Conservation (phyloP, 2,329 filamentous ascomycete genomes). For the Chaetomium olivaceum region DNA sequence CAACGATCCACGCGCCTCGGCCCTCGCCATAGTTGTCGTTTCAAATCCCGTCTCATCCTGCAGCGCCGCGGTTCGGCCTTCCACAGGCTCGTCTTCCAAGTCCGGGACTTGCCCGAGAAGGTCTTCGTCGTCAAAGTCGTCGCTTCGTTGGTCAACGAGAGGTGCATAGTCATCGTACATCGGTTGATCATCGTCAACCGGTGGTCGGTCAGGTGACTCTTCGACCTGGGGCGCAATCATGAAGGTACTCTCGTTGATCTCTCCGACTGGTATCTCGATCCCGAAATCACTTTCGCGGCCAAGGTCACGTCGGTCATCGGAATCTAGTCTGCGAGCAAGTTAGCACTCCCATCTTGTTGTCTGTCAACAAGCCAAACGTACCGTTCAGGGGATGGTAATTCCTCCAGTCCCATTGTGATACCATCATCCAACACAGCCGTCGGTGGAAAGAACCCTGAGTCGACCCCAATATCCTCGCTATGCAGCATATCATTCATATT, state of each 20-base stretch:
- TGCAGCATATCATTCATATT: conserved; percentile 39
- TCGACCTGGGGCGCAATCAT: conserved; percentile 43
- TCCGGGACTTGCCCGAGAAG: conserved; percentile 16
- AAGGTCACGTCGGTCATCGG: conserved; percentile 26
- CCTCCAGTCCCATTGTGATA: conserved; percentile 42
- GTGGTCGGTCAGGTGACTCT: conserved; percentile 25
- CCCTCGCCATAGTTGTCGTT: conserved; percentile 21
- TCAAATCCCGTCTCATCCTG: conserved; percentile 24
- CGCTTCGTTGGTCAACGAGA: conserved; percentile 33
- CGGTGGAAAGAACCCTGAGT: conserved; percentile 56
- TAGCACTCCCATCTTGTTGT: not conserved
- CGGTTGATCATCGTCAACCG: conserved; percentile 16
- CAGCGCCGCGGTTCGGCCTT: conserved; percentile 6
- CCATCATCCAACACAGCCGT: conserved; percentile 47
- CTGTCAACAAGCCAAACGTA: not conserved
- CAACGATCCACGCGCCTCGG: conserved; percentile 31
- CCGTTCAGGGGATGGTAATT: conserved; percentile 44
- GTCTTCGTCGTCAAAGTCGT: conserved; percentile 30
- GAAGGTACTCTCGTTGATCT: conserved; percentile 55
- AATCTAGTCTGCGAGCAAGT: conserved; percentile 26
- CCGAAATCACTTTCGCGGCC: conserved; percentile 53
- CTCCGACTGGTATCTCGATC: conserved; percentile 48
- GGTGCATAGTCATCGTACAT: conserved; percentile 31
- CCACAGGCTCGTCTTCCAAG: conserved; percentile 22
- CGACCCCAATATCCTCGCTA: conserved; percentile 46